Percentiles rank a stretch among this genome's conserved stretches.
Evolutionary conservation across 2,329 filamentous ascomycete species (phyloP).

Genomic region (Lachnellula cervina): DNA sequence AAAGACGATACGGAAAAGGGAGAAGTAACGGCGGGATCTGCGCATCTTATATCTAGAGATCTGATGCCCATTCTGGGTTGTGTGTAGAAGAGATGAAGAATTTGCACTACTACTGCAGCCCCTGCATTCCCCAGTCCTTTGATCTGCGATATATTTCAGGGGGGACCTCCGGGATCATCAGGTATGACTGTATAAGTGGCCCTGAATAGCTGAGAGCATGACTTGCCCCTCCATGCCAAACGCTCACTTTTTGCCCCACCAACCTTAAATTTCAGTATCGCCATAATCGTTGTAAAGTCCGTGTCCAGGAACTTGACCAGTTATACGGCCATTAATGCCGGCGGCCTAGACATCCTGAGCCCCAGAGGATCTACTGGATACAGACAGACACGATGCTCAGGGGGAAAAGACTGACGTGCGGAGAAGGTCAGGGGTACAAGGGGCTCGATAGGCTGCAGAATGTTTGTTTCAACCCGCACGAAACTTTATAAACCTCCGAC

Average conservation of each 20-base stretch:
- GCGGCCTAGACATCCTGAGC: conserved; percentile 10
- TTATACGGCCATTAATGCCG: conserved; percentile 2
- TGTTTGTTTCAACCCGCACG: conserved; percentile 19
- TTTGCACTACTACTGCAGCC: conserved; percentile 2
- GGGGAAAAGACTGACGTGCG: conserved; percentile 12
- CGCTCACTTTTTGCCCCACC: conserved; percentile 11
- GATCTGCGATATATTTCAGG: conserved; percentile 12
- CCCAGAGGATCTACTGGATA: conserved; percentile 15
- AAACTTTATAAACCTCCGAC: conserved; percentile 17
- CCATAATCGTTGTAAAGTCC: conserved; percentile 3
- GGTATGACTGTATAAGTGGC: conserved; percentile 10
- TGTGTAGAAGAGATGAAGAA: neutral
- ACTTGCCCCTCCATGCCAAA: conserved; percentile 11
- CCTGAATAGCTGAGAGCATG: conserved; percentile 7
- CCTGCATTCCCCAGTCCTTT: conserved; percentile 11
- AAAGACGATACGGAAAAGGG: conserved; percentile 10
- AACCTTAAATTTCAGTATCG: conserved; percentile 1
- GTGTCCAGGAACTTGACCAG: conserved; percentile 3
- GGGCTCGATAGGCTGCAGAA: conserved; percentile 18
- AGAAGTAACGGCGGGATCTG: conserved; percentile 4
- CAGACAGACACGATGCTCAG: conserved; percentile 10
- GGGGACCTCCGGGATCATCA: neutral
- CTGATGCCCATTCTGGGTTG: conserved; percentile 8
- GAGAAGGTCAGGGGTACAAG: conserved; percentile 1
- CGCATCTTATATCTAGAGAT: conserved; percentile 16